Conservation (phyloP, 768 basidiomycete species). For the Melanogaster broomeanus region DNA sequence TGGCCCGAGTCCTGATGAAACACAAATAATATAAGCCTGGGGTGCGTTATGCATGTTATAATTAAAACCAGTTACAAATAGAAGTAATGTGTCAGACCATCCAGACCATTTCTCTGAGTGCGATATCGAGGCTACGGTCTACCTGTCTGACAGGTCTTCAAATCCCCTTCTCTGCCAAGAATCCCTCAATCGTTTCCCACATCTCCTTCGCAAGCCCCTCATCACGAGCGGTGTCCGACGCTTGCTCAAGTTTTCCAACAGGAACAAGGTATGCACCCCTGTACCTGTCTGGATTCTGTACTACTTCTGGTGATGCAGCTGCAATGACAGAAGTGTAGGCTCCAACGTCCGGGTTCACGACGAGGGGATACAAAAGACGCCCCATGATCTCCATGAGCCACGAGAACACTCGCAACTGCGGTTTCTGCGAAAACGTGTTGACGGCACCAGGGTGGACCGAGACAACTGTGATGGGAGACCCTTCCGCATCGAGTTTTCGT, state of each 20-base stretch:
- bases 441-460: slow-evolving; percentile 33
- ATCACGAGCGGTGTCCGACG: slow-evolving; percentile 12
- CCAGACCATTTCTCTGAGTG: too few relatives aligned
- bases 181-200: slow-evolving; percentile 29
- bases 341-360: slow-evolving; percentile 22
- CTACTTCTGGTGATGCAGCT: slow-evolving; percentile 28
- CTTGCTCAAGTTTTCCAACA: slow-evolving; percentile 12
- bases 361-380: slow-evolving; percentile 19
- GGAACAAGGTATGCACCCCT: slow-evolving; percentile 35
- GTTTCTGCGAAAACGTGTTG: slow-evolving; percentile 30
- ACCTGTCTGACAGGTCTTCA: slow-evolving; percentile 2
- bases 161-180: slow-evolving; percentile 23
- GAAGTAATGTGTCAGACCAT: too few relatives aligned
- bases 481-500: slow-evolving; percentile 35
- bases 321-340: slow-evolving; percentile 30
- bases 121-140: too few relatives aligned
- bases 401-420: slow-evolving; percentile 14
- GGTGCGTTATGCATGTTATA: too few relatives aligned
- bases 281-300: slow-evolving; percentile 22
- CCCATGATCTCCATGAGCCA: slow-evolving; percentile 23
- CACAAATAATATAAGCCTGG: too few relatives aligned
- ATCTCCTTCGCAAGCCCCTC: slow-evolving; percentile 29
- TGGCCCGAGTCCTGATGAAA: too few relatives aligned
- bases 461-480: slow-evolving; percentile 29
- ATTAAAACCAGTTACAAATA: too few relatives aligned